Base-by-base conservation (phyloP, 192 early-diverging fungal species). In the Entrophospora sp. region DNA sequence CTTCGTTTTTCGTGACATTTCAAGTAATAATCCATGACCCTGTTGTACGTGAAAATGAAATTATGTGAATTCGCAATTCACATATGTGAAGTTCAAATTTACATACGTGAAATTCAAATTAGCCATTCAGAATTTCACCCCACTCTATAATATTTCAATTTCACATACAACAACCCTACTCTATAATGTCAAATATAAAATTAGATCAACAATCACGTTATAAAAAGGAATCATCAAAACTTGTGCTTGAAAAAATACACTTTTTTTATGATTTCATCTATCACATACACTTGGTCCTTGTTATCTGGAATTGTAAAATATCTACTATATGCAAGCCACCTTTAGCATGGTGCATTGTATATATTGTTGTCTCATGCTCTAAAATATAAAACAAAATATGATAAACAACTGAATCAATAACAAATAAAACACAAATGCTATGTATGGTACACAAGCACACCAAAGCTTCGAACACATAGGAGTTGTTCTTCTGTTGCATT, bases 291-390 rank as follows among this genome's bases (percentile, higher is more conserved):
- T 14, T 55, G 52, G 30, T 55, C 52, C 52, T 55, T 55, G 52
- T 12, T 55, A 30, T 55, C 52, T 12, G 52, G 52, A 9, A 55
- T 55, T 27, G 52, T 55, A 14, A 55, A 32, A 55, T 55, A 14
- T 55, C 52, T 0, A 55, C 52, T 28, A 55, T 55, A 13, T 55
- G 52, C 14, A 55, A 55, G 1, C 52, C 52, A 28, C 52, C 52
- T 55, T 44, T 44, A 45, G 24, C 9, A 61, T 40, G 60, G 12
- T 61, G 60, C 60, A 61, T 43, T 31, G 42, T 61, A 25, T 61
- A 61, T 20, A 61, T 61, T 45, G 60, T 61, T 27, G 40, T 42
- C 25, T 61, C 60, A 44, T 25, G 60, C 60, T 45, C 60, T 61
- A 31, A 61, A 44, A 61, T 42, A 61, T 24, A 61, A 61, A 28